Percentiles rank a stretch among this genome's conserved stretches.
Conservation (phyloP, 2,329 filamentous ascomycete genomes). For the Aciculosporium take region DNA sequence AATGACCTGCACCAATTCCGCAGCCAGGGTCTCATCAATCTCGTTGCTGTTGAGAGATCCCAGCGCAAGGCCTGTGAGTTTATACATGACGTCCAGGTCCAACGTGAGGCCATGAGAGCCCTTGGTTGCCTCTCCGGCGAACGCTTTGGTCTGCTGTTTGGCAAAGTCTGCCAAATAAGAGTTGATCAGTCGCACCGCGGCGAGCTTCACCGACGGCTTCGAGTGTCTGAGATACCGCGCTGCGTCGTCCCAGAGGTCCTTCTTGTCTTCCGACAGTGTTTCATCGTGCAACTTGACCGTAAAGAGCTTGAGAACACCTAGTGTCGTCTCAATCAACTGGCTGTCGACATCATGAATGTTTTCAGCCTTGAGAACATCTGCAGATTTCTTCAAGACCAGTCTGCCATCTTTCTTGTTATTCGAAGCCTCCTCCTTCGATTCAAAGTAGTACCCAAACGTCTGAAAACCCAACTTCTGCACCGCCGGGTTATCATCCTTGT, state of each 20-base stretch:
- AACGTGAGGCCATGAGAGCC: constrained; percentile 61
- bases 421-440: constrained; percentile 43
- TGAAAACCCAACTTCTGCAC: constrained; percentile 64
- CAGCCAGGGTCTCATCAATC: constrained; percentile 60
- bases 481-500: constrained; percentile 55
- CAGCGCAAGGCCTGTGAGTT: constrained; percentile 36
- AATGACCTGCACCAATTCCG: constrained; percentile 66
- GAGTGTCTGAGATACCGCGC: constrained; percentile 56
- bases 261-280: constrained; percentile 45
- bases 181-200: constrained; percentile 58
- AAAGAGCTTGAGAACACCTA: constrained; percentile 56
- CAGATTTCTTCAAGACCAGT: constrained; percentile 42
- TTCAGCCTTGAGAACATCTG: constrained; percentile 39
- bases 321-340: constrained; percentile 59
- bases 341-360: constrained; percentile 43
- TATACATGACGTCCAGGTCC: constrained; percentile 47
- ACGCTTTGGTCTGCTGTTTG: constrained; percentile 36
- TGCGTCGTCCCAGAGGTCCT: constrained; percentile 57
- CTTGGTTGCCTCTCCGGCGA: constrained; percentile 40
- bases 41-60: constrained; percentile 45
- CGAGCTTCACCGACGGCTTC: constrained; percentile 61
- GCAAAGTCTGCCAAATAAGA: constrained; percentile 72
- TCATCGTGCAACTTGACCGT: constrained; percentile 50
- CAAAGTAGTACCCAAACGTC: constrained; percentile 71
- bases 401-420: constrained; percentile 55